phyloP scores from a whole-genome alignment of 441 rosid species.

The Adansonia gregorii region DNA sequence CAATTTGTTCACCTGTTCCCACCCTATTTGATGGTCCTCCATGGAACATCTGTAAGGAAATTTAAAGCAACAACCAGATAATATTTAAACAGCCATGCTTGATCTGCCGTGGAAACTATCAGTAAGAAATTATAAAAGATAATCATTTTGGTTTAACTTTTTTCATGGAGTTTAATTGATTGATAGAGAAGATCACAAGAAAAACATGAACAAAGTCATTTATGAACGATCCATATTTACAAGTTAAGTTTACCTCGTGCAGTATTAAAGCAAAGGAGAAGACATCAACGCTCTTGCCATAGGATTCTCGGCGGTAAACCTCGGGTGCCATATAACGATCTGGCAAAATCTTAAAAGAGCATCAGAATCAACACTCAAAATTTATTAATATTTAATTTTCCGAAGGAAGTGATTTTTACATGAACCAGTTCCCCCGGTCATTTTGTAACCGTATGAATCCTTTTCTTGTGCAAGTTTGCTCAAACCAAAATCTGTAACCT shows the following conservation, averaged over 20 bases:
- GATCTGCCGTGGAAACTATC: not conserved
- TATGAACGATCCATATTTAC: not conserved
- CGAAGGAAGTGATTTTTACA: slow-evolving; percentile 36
- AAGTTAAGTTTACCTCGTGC: slow-evolving; percentile 47
- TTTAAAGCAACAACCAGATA: not conserved
- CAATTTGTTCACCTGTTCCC: slow-evolving; percentile 53
- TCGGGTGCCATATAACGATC: slow-evolving; percentile 81
- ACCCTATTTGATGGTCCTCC: slow-evolving; percentile 54
- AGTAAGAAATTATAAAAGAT: not conserved
- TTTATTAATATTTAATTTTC: slow-evolving; percentile 19
- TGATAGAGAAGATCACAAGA: not conserved
- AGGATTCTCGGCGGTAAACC: slow-evolving; percentile 70
- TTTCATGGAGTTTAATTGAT: not conserved
- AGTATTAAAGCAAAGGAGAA: slow-evolving; percentile 65
- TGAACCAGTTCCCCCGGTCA: slow-evolving; percentile 72
- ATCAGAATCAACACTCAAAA: slow-evolving; percentile 16
- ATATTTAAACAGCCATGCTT: slow-evolving; percentile 11
- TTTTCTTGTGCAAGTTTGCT: slow-evolving; percentile 65
- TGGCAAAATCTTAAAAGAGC: slow-evolving; percentile 29
- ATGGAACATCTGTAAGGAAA: slow-evolving; percentile 51
- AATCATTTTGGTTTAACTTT: not conserved
- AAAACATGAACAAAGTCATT: not conserved
- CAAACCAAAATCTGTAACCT: slow-evolving; percentile 71
- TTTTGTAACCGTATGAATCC: slow-evolving; percentile 56
- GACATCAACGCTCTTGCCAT: slow-evolving; percentile 70